Base-by-base conservation (phyloP, 306 rosid genomes). In the Fagus crenata region DNA sequence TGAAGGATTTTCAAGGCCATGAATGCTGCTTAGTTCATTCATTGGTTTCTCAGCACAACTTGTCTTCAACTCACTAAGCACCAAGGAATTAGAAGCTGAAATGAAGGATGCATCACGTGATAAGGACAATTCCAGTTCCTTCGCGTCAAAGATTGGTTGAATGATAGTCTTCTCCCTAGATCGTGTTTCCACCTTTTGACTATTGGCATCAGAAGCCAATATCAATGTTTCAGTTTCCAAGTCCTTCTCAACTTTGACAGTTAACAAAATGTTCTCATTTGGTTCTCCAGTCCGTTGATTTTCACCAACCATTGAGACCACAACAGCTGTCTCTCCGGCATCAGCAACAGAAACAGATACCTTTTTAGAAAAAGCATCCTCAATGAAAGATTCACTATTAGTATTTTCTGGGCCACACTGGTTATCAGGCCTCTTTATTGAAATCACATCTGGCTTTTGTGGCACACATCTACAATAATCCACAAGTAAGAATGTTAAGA, bases 271-370 rank as follows among this genome's bases (percentile, higher is more conserved):
- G 72, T 83, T 83, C 71, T 82, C 86, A 59, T 75, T 77, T 86
- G 85, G 81, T 80, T 77, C 81, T 69, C 76, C 85, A 65, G 76
- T 68, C 83, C 77, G 64, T 63, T 86, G 85, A 59, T 75, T 82
- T 75, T 78, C 83, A 71, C 84, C 97, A 79, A 90, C 89, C 91
- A 90, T 82, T 2, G 97, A 95, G 81, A 95, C 93, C 80, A 95
- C 97, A 80, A 95, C 81, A 82, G 97, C 96, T 18, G 96, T 95
- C 83, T 95, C 97, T 77, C 97, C 99, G 40, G 88, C 63, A 89
- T 95, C 99, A 77, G 93, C 97, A 80, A 91, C 93, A 72, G 97
- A 87, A 58, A 95, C 88, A 46, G 89, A 92, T 42, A 95, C 89
- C 87, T 86, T 89, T 73, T 91, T 77, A 51, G 91, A 85, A 84